A percentile compares a stretch with the other conserved stretches of the same genome.
Evolutionary conservation across 2,329 filamentous ascomycete species (phyloP).

Genomic region (Nigrospora sphaerica): DNA sequence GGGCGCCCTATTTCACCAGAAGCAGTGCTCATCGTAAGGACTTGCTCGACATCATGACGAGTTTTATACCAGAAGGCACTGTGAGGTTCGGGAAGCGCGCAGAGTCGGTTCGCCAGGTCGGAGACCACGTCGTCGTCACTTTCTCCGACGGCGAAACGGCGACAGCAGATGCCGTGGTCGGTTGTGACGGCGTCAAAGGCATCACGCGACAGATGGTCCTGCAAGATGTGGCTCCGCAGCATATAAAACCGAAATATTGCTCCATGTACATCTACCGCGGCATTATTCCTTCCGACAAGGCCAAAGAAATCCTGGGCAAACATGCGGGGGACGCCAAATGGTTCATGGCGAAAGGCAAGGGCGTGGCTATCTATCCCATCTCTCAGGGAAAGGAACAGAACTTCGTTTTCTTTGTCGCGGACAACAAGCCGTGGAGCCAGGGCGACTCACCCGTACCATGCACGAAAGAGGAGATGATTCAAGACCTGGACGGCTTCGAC

Average conservation of each 20-base stretch:
- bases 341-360: conserved; percentile 16
- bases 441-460: conserved; percentile 14
- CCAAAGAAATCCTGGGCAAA: conserved; percentile 15
- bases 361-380: conserved; percentile 15
- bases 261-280: conserved; percentile 22
- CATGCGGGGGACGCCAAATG: conserved; percentile 20
- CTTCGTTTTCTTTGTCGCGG: conserved; percentile 15
- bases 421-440: conserved; percentile 10
- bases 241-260: conserved; percentile 17
- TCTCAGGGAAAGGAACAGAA: conserved; percentile 16
- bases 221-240: conserved; percentile 13
- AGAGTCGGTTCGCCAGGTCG: conserved; percentile 12
- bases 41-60: conserved; percentile 33
- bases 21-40: conserved; percentile 33
- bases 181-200: conserved; percentile 19
- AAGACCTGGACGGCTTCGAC: conserved; percentile 15
- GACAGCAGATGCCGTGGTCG: conserved; percentile 14
- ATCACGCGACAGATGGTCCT: conserved; percentile 15
- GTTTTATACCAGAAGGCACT: conserved; percentile 16
- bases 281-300: conserved; percentile 19
- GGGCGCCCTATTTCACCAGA: conserved; percentile 26
- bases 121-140: conserved; percentile 11
- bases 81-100: conserved; percentile 19
- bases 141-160: conserved; percentile 14
- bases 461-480: conserved; percentile 16